Percentiles rank a stretch among this genome's conserved stretches.
Evolutionary conservation across 306 rosid genomes (phyloP).

Genomic region (Oxytropis ochrocephala): DNA sequence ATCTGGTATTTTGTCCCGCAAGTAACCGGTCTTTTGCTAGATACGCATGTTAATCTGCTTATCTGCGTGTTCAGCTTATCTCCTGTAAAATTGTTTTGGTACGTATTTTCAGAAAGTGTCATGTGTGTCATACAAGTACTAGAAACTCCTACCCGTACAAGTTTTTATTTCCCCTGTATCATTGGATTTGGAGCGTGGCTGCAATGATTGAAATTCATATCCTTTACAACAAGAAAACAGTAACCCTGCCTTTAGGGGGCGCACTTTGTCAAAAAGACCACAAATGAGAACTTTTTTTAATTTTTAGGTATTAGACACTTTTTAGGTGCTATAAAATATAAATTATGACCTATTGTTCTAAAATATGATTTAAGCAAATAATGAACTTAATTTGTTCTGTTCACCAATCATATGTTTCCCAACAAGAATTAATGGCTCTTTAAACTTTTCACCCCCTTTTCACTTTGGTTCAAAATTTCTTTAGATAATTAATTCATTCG

Average conservation of each 20-base stretch:
- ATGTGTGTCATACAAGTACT: constrained; percentile 7
- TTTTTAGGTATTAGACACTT: no score
- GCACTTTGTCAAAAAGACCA: constrained; percentile 10
- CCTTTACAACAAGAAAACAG: constrained; percentile 15
- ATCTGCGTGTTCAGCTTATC: not conserved
- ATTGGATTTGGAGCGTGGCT: constrained; percentile 20
- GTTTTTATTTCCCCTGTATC: not conserved
- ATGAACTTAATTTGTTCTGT: not conserved
- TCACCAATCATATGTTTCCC: not conserved
- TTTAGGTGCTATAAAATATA: not conserved
- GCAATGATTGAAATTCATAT: constrained; percentile 17
- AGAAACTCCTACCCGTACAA: not conserved
- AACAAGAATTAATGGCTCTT: no score
- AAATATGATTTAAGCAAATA: not conserved
- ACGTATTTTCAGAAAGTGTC: not conserved
- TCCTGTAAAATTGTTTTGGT: not conserved
- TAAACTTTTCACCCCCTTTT: not conserved
- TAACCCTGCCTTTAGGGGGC: constrained; percentile 1
- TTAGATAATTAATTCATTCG: no score
- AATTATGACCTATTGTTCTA: not conserved
- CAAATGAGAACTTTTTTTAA: not conserved
- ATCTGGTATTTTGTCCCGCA: not conserved
- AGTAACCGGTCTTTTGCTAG: not conserved
- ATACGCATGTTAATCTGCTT: no score
- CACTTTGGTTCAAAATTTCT: not conserved